These are phyloP conservation scores for Achaetomium macrosporum DNA, from an alignment of 2,329 filamentous ascomycete species.

Conservation along the genomic window DNA sequence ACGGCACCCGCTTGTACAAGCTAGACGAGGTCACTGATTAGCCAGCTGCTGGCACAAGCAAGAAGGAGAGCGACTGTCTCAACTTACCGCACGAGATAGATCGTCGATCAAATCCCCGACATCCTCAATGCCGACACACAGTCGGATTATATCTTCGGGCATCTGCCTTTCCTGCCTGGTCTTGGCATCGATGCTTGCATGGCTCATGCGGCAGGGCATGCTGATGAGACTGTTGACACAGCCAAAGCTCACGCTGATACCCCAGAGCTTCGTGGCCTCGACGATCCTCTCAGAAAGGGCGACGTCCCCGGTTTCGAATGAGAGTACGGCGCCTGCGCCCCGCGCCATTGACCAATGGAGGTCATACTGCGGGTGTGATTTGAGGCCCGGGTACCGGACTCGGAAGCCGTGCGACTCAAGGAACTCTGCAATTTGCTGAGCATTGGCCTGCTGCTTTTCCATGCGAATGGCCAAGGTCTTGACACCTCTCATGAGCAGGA, in stretches of 20 bases:
- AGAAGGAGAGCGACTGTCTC: background rate
- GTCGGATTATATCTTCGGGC: conserved; percentile 91
- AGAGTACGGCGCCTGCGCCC: conserved; percentile 87
- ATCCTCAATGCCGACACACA: conserved; percentile 97
- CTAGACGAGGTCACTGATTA: conserved; percentile 35
- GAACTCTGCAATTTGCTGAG: conserved; percentile 85
- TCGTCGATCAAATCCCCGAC: conserved; percentile 88
- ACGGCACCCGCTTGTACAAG: conserved; percentile 94
- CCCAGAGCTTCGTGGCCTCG: conserved; percentile 85
- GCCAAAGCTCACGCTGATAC: conserved; percentile 94
- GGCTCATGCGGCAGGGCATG: conserved; percentile 99
- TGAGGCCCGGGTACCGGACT: conserved; percentile 89
- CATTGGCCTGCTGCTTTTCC: conserved; percentile 96
- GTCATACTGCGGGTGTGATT: conserved; percentile 93
- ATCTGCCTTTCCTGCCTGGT: conserved; percentile 82
- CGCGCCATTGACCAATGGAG: conserved; percentile 94
- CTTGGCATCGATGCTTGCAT: conserved; percentile 95
- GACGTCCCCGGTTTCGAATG: conserved; percentile 90
- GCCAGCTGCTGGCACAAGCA: background rate
- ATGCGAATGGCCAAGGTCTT: conserved; percentile 97
- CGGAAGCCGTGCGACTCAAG: conserved; percentile 88
- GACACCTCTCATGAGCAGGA: conserved; percentile 88
- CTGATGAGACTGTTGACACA: conserved; percentile 98
- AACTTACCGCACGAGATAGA: conserved; percentile 77
- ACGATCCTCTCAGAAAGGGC: conserved; percentile 85